Base-by-base conservation (phyloP, 2,329 filamentous ascomycete genomes). In the Apiospora arundinis region DNA sequence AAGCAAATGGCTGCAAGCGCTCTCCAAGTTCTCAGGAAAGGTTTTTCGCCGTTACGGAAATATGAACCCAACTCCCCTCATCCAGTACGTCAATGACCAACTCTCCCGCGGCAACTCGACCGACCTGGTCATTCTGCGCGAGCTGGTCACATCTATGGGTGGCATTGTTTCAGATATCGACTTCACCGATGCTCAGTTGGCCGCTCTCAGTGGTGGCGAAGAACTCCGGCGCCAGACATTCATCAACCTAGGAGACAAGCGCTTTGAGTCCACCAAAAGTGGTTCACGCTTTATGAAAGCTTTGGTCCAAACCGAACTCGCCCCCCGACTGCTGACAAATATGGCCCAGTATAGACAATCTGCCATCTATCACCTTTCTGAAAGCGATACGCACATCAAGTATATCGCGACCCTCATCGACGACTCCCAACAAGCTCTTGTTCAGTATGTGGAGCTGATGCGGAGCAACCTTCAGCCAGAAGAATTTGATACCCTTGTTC, bases 101-200 rank as follows among this genome's bases (percentile, higher is more conserved):
- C 88, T 99, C 6, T 89, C 91, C 68, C 88, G 88, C 68, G 93
- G 95, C 74, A 97, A 97, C 76, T 92, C 95, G 0, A 97, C 93
- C 12, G 95, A 98, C 80, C 86, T 99, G 45, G 94, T 97, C 74
- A 93, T 99, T 72, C 85, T 99, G 56, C 93, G 96, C 78, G 94
- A 98, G 78, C 89, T 99, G 72, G 92, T 98, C 69, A 91, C 91
- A 46, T 93, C 93, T 2, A 98, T 99, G 96, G 94, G 94, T 23
- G 97, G 97, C 65, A 95, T 99, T 72, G 92, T 95, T 16, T 91
- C 95, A 4, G 92, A 95, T 72, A 89, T 92, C 69, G 94, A 95
- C 78, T 95, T 97, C 78, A 98, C 94, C 42, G 95, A 99, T 75
- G 85, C 91, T 23, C 95, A 98, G 81, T 89, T 97, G 40, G 86